Conservation (phyloP, 352 stramenopile genomes). For the Globisporangium recalcitrans region DNA sequence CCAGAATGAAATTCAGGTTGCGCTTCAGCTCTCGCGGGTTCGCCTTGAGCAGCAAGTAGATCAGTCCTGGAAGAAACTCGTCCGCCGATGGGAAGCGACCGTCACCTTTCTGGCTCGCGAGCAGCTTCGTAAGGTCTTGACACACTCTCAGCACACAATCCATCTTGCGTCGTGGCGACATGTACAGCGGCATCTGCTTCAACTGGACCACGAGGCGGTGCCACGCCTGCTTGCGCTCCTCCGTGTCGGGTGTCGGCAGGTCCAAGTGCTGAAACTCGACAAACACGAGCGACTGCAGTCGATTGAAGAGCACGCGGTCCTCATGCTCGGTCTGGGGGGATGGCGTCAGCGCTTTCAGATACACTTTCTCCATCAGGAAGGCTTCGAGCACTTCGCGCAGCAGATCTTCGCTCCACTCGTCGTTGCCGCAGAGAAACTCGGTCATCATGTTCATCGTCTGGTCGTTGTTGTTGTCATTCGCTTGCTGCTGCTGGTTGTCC, state of each 20-base stretch:
- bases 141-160: slow-evolving; percentile 72
- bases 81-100: slow-evolving; percentile 80
- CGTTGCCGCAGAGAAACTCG: slow-evolving; percentile 28
- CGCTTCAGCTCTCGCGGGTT: slow-evolving; percentile 84
- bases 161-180: slow-evolving; percentile 84
- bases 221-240: slow-evolving; percentile 39
- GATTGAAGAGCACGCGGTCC: slow-evolving; percentile 57
- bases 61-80: slow-evolving; percentile 90
- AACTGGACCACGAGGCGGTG: slow-evolving; percentile 37
- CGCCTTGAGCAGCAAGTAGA: slow-evolving; percentile 83
- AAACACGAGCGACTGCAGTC: slow-evolving; percentile 73
- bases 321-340: slow-evolving; percentile 30
- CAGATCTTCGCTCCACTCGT: slow-evolving; percentile 39
- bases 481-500: slow-evolving; percentile 1
- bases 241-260: slow-evolving; percentile 37
- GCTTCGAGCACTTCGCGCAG: slow-evolving; percentile 78
- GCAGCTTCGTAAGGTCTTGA: slow-evolving; percentile 61
- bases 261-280: slow-evolving; percentile 85
- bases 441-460: slow-evolving; percentile 1
- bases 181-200: slow-evolving; percentile 36
- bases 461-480: slow-evolving; percentile 18
- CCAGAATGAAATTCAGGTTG: slow-evolving; percentile 83
- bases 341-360: slow-evolving; percentile 58
- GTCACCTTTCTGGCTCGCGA: slow-evolving; percentile 35
- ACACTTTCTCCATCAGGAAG: slow-evolving; percentile 90